These are phyloP conservation scores for Ashbya aceris DNA, from an alignment of 1,139 yeast genomes.

Conservation along the genomic window DNA sequence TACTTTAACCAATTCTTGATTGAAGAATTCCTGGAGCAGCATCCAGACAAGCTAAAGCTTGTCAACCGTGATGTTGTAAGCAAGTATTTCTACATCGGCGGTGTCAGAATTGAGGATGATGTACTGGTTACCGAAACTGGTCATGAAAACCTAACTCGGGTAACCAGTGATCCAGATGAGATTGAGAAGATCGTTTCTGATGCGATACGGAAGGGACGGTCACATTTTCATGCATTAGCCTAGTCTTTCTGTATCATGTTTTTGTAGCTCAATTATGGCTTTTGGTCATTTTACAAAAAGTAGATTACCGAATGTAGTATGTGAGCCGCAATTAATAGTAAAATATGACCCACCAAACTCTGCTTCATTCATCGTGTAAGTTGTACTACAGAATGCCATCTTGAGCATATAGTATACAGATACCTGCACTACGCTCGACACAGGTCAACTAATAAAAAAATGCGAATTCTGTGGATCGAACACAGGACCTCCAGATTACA, in stretches of 20 bases:
- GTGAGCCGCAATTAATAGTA: too few species aligned
- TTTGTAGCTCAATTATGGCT: too few species aligned
- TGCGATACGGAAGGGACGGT: constrained; percentile 57
- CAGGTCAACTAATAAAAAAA: constrained; percentile 20
- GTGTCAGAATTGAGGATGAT: constrained; percentile 94
- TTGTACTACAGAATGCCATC: too few species aligned
- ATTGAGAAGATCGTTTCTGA: constrained; percentile 64
- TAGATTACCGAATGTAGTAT: too few species aligned
- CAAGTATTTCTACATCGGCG: constrained; percentile 82
- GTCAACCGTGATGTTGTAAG: constrained; percentile 60
- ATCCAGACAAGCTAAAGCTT: constrained; percentile 48
- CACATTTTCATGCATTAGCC: constrained; percentile 44
- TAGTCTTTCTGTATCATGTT: too few species aligned
- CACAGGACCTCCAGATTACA: constrained; percentile 78
- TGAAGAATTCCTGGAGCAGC: constrained; percentile 47
- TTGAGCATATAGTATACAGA: too few species aligned
- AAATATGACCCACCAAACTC: too few species aligned
- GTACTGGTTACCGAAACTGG: constrained; percentile 70
- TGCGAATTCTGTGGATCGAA: constrained; percentile 87
- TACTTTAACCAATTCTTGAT: constrained; percentile 81
- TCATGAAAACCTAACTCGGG: constrained; percentile 66
- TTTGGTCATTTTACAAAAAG: too few species aligned
- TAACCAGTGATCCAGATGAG: constrained; percentile 79
- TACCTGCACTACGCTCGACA: too few species aligned
- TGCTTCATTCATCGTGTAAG: too few species aligned